These are phyloP conservation scores for Penicillium flavigenum DNA, from an alignment of 495 filamentous ascomycete species.

Conservation along the genomic window DNA sequence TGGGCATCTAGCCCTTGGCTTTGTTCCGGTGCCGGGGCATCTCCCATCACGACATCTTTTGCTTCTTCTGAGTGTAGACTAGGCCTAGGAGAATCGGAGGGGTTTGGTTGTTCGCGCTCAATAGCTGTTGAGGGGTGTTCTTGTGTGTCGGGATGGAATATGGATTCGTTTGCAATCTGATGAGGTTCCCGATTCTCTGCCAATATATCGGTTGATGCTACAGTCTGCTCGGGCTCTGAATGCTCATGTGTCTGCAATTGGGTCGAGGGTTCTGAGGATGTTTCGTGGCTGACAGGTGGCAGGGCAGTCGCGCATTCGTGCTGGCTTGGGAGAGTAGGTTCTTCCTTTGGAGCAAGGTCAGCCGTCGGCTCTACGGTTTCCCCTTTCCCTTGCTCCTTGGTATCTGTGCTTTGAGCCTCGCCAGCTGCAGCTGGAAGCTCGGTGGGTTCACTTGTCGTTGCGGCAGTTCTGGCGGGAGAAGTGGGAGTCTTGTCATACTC, in stretches of 20 bases:
- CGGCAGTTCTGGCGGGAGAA: not conserved
- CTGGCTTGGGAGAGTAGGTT: not conserved
- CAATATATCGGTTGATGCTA: not conserved
- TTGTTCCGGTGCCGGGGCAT: slow-evolving; percentile 8
- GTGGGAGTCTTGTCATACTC: not conserved
- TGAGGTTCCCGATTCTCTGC: not conserved
- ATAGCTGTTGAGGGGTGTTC: not conserved
- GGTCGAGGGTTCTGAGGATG: slow-evolving; percentile 6
- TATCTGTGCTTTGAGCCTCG: not conserved
- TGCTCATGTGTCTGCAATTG: slow-evolving; percentile 3
- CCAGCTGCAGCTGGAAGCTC: not conserved
- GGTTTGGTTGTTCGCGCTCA: not conserved
- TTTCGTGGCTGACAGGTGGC: slow-evolving; percentile 10
- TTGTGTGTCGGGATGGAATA: not conserved
- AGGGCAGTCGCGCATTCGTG: not conserved
- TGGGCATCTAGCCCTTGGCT: slow-evolving; percentile 2
- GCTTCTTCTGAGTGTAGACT: not conserved
- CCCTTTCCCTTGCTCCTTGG: not conserved
- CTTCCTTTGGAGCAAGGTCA: slow-evolving; percentile 5
- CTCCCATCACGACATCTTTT: slow-evolving; percentile 19
- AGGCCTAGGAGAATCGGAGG: not conserved
- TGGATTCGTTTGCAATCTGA: not conserved
- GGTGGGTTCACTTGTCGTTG: not conserved
- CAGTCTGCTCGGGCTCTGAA: not conserved
- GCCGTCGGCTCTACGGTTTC: not conserved